Evolutionary conservation across 1,284 basidiomycete genomes (phyloP), one percentile per base, ranked within the genome.

Genomic region (Wolfiporia cocos): DNA sequence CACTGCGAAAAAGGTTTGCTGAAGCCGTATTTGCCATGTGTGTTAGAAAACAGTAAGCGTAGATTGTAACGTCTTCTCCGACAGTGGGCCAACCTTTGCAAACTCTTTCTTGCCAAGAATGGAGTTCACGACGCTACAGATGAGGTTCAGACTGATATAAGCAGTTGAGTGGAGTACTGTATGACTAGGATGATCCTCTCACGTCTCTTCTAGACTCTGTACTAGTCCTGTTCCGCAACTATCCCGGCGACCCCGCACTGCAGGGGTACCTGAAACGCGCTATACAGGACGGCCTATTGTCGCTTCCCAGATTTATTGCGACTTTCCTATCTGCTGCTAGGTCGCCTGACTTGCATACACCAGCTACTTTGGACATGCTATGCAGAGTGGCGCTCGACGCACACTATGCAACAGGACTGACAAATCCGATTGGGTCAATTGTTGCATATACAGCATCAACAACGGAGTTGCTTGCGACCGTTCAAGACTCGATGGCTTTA

Each of bases 1-100:
- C 17, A 65, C 76, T 37, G 65, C 81, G 20, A 48, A 57, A 14
- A 85, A 82, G 67, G 85, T 83, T 52, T 54, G 57, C 42, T 12
- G 21, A 10, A 9, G 14, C 39, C 30, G 29, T 14, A 6, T 39
- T 30, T 40, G 30, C 19, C 35, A 24, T 11, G 22, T 26, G 18
- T 15, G 5, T 19, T 38, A 35, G 47, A 26, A 21, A 55, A 36
- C 46, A 38, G 22, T 24, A 39, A 32, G 20, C 17, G n/a, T n/a
- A n/a, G n/a, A n/a, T n/a, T n/a, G 9, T 28, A 28, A 28, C 26
- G 26, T 14, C 9, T 28, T 14, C 26, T n/a, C n/a, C 32, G 12
- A 18, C 46, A 86, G 83, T 87, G 84, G 84, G 56, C 78, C 14
- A 69, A 64, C 26, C 62, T 85, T 11, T 81, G 78, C 59, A 78